Percentiles rank a stretch among this genome's conserved stretches.
Evolutionary conservation across 352 stramenopile species (phyloP).

Genomic region (Salisapilia sapeloensis): DNA sequence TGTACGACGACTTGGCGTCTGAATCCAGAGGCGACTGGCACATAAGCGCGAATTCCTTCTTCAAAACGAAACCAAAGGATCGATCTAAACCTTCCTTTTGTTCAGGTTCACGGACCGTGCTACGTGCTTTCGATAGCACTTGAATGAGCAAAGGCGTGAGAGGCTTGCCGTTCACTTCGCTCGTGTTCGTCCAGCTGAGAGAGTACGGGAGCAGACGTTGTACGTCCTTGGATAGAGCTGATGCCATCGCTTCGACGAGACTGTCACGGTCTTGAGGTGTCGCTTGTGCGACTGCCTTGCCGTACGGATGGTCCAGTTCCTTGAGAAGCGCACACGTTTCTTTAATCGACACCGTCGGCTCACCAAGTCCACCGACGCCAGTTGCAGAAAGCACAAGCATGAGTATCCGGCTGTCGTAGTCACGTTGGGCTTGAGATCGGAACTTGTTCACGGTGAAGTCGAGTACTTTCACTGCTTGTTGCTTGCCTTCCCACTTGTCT

Average conservation of each 20-base stretch:
- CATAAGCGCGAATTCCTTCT: slow-evolving; percentile 40
- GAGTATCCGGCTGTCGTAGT: slow-evolving; percentile 37
- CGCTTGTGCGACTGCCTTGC: slow-evolving; percentile 5
- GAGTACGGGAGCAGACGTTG: slow-evolving; percentile 31
- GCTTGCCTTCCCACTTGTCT: slow-evolving; percentile 22
- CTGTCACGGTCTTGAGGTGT: slow-evolving; percentile 6
- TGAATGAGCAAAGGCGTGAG: slow-evolving; percentile 44
- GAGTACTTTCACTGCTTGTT: slow-evolving; percentile 8
- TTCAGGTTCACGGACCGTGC: slow-evolving; percentile 18
- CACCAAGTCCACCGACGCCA: too few species aligned
- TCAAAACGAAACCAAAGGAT: slow-evolving; percentile 32
- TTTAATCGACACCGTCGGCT: slow-evolving; percentile 8
- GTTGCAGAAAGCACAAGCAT: slow-evolving; percentile 27
- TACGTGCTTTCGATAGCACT: slow-evolving; percentile 23
- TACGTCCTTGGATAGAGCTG: slow-evolving; percentile 15
- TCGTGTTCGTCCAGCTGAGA: slow-evolving; percentile 33
- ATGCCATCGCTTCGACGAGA: slow-evolving; percentile 20
- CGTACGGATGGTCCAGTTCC: slow-evolving; percentile 35
- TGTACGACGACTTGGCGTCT: slow-evolving; percentile 5
- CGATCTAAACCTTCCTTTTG: slow-evolving; percentile 21
- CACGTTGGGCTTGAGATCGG: slow-evolving; percentile 6
- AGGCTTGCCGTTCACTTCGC: slow-evolving; percentile 19
- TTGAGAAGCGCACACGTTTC: slow-evolving; percentile 23
- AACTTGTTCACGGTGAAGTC: slow-evolving; percentile 36
- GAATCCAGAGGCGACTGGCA: slow-evolving; percentile 9